These are phyloP conservation scores for Aspergillus ibericus DNA, from an alignment of 2,329 filamentous ascomycete genomes.

Conservation along the genomic window DNA sequence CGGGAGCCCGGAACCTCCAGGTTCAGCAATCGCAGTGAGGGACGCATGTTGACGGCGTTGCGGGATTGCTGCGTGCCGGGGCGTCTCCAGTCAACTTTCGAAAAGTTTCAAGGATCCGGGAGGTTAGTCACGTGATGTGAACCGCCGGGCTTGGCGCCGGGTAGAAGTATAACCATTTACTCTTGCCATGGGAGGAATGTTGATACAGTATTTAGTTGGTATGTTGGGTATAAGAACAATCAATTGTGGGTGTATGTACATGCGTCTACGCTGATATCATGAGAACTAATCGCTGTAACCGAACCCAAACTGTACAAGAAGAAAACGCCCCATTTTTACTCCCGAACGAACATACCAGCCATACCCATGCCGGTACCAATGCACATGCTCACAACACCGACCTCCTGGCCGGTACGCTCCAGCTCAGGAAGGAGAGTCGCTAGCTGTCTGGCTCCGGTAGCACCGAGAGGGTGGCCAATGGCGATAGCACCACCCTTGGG, in stretches of 20 bases:
- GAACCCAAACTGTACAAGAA: conserved; percentile 6
- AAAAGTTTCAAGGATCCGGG: conserved; percentile 21
- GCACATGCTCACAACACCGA: conserved; percentile 91
- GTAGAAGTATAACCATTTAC: background rate
- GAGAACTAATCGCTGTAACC: conserved; percentile 8
- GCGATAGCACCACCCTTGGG: conserved; percentile 92
- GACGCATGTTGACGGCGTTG: conserved; percentile 36
- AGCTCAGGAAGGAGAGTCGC: conserved; percentile 70
- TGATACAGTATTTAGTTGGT: background rate
- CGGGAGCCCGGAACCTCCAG: conserved; percentile 35
- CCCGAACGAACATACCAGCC: conserved; percentile 66
- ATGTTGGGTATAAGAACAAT: background rate
- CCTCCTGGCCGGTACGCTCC: conserved; percentile 65
- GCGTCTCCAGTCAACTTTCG: conserved; percentile 5
- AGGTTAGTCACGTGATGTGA: conserved; percentile 26
- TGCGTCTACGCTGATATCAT: conserved; percentile 22
- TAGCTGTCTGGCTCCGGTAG: conserved; percentile 80
- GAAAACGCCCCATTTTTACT: conserved; percentile 43
- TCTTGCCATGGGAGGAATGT: too few relatives aligned
- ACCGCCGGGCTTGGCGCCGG: conserved; percentile 9
- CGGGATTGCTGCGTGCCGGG: conserved; percentile 2
- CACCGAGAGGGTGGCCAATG: conserved; percentile 87
- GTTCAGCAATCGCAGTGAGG: conserved; percentile 38
- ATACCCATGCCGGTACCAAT: conserved; percentile 80
- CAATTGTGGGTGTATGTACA: conserved; percentile 17